phyloP scores from a whole-genome alignment of 805 yeast species.

The Saccharomycopsis olivae region DNA sequence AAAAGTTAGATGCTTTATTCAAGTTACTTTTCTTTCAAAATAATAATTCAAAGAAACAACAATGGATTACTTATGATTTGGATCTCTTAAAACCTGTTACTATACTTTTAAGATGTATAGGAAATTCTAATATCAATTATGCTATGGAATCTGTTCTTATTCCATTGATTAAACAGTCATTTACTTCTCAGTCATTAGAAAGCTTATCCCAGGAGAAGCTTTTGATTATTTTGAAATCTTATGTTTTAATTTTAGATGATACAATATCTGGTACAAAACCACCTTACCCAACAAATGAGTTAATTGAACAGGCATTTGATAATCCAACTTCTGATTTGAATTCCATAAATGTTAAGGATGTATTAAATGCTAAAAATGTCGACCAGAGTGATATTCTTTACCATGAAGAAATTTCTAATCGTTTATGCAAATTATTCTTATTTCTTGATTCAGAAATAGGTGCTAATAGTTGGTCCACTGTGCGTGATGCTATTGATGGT shows the following conservation, averaged over 20 bases:
- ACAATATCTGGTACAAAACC: slow-evolving; percentile 49
- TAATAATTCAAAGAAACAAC: slow-evolving; percentile 37
- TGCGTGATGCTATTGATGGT: slow-evolving; percentile 1
- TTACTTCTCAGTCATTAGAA: slow-evolving; percentile 47
- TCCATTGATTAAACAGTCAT: slow-evolving; percentile 54
- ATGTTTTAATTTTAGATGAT: slow-evolving; percentile 60
- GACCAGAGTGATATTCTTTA: slow-evolving; percentile 20
- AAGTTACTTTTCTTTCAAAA: slow-evolving; percentile 43
- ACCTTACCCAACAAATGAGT: slow-evolving; percentile 56
- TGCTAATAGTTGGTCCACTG: slow-evolving; percentile 26
- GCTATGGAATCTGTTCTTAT: slow-evolving; percentile 68
- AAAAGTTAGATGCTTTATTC: slow-evolving; percentile 59
- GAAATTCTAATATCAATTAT: slow-evolving; percentile 69
- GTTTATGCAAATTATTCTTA: slow-evolving; percentile 43
- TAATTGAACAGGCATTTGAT: slow-evolving; percentile 20
- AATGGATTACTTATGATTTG: slow-evolving; percentile 65
- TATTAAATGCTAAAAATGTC: slow-evolving; percentile 11
- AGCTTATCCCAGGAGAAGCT: slow-evolving; percentile 58
- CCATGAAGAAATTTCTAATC: slow-evolving; percentile 63
- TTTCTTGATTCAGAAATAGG: slow-evolving; percentile 55
- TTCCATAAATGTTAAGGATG: slow-evolving; percentile 9
- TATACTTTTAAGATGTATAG: slow-evolving; percentile 66
- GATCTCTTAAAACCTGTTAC: slow-evolving; percentile 54
- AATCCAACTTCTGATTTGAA: slow-evolving; percentile 8
- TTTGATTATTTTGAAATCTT: slow-evolving; percentile 59